A percentile compares a stretch with the other conserved stretches of the same genome.
Evolutionary conservation across 768 basidiomycete genomes (phyloP).

Genomic region (Boletellus ananiceps): DNA sequence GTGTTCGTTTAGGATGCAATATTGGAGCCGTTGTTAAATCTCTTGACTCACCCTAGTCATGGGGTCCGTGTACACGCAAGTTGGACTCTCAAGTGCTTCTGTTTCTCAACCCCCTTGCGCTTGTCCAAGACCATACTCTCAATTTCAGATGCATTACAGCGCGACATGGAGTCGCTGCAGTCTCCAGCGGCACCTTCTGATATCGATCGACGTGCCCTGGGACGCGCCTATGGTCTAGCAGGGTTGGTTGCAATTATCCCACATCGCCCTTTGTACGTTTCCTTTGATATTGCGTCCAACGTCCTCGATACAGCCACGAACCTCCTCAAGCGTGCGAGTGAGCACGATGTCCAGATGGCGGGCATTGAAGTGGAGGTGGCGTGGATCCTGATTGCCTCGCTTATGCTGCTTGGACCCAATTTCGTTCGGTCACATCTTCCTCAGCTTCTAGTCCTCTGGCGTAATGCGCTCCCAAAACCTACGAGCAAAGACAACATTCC

Average conservation of each 20-base stretch:
- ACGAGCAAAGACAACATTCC: slow-evolving; percentile 77
- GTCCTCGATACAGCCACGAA: slow-evolving; percentile 88
- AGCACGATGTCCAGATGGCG: slow-evolving; percentile 82
- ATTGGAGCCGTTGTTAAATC: slow-evolving; percentile 76
- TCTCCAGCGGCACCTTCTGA: slow-evolving; percentile 72
- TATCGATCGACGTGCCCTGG: slow-evolving; percentile 65
- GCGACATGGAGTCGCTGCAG: slow-evolving; percentile 70
- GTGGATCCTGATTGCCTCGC: slow-evolving; percentile 85
- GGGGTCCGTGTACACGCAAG: slow-evolving; percentile 82
- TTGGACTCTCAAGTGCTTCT: slow-evolving; percentile 88
- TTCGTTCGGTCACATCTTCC: slow-evolving; percentile 93
- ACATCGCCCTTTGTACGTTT: slow-evolving; percentile 86
- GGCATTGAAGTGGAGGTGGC: slow-evolving; percentile 87
- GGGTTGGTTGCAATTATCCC: slow-evolving; percentile 84
- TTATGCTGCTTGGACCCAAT: slow-evolving; percentile 90
- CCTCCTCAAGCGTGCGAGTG: slow-evolving; percentile 84
- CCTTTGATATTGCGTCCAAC: slow-evolving; percentile 87
- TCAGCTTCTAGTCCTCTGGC: slow-evolving; percentile 92
- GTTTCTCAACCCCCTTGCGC: slow-evolving; percentile 81
- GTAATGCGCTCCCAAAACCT: slow-evolving; percentile 94
- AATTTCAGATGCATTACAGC: slow-evolving; percentile 77
- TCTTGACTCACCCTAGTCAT: slow-evolving; percentile 84
- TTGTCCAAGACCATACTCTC: slow-evolving; percentile 74
- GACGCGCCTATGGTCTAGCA: slow-evolving; percentile 87
- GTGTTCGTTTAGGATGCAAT: slow-evolving; percentile 62